Conservation (phyloP, 169 alveolate species). For the Besnoitia besnoiti region DNA sequence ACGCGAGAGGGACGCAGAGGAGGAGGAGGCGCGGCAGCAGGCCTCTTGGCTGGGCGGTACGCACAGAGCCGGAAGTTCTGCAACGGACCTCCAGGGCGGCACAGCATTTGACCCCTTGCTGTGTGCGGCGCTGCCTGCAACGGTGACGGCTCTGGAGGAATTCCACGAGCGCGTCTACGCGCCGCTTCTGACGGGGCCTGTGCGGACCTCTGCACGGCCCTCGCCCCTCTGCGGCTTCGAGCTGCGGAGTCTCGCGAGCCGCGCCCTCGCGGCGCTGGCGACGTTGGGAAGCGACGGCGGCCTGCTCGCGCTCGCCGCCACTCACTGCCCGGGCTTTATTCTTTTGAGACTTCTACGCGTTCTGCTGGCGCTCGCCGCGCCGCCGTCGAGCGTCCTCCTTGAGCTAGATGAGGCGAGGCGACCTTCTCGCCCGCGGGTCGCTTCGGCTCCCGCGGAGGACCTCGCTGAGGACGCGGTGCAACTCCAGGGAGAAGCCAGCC, state of each 20-base stretch:
- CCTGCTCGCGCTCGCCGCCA: not conserved
- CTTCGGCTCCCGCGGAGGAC: not conserved
- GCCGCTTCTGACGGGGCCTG: not conserved
- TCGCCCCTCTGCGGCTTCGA: not conserved
- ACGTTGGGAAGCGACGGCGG: not conserved
- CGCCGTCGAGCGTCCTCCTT: not conserved
- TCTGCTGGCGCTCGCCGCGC: not conserved
- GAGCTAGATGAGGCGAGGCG: too few species aligned
- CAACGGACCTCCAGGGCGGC: too few species aligned
- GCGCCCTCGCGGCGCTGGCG: not conserved
- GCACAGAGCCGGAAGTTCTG: too few species aligned
- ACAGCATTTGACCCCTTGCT: not conserved
- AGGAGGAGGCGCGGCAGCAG: not conserved
- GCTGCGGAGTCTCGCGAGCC: not conserved
- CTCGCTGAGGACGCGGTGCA: not conserved
- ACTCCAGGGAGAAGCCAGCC: not conserved
- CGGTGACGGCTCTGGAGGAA: not conserved
- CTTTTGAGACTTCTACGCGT: not conserved
- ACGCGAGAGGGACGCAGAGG: not conserved
- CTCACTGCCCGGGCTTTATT: not conserved
- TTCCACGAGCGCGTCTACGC: constrained; percentile 13
- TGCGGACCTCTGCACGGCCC: not conserved
- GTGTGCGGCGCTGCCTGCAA: not conserved
- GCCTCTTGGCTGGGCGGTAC: not conserved
- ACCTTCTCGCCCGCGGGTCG: too few species aligned